Evolutionary conservation across 2,329 filamentous ascomycete species (phyloP).

Genomic region (Cryphonectria parasitica): DNA sequence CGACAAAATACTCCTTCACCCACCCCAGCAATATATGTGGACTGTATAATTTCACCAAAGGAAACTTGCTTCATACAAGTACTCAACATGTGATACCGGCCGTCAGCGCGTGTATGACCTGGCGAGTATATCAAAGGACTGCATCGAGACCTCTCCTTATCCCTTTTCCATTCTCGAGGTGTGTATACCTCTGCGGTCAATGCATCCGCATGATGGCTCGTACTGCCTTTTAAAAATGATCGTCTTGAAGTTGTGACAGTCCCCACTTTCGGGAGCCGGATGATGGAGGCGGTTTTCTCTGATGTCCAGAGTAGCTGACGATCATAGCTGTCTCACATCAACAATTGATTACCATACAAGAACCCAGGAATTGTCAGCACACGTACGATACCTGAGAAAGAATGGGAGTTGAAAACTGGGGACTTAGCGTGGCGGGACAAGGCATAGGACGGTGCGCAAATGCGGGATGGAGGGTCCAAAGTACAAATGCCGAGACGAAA

Average conservation of each 20-base stretch:
- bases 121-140: not conserved
- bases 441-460: constrained; percentile 1
- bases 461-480: not conserved
- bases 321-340: constrained; percentile 2
- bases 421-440: not conserved
- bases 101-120: not conserved
- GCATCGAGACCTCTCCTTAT: not conserved
- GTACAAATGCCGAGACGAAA: constrained; percentile 24
- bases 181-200: constrained; percentile 10
- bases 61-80: not conserved
- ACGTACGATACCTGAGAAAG: constrained; percentile 20
- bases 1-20: not conserved
- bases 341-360: not conserved
- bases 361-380: constrained; percentile 19
- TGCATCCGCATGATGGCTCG: constrained; percentile 5
- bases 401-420: constrained; percentile 14
- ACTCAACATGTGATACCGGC: not conserved
- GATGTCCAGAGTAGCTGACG: constrained; percentile 8
- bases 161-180: constrained; percentile 13
- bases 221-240: constrained; percentile 1
- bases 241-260: constrained; percentile 1
- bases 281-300: constrained; percentile 5
- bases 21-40: not conserved
- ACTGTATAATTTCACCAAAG: not conserved
- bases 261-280: constrained; percentile 1